Evolutionary conservation across 331 rosid genomes (phyloP), one percentile per base, ranked within the genome.

Genomic region (Acacia concinna): DNA sequence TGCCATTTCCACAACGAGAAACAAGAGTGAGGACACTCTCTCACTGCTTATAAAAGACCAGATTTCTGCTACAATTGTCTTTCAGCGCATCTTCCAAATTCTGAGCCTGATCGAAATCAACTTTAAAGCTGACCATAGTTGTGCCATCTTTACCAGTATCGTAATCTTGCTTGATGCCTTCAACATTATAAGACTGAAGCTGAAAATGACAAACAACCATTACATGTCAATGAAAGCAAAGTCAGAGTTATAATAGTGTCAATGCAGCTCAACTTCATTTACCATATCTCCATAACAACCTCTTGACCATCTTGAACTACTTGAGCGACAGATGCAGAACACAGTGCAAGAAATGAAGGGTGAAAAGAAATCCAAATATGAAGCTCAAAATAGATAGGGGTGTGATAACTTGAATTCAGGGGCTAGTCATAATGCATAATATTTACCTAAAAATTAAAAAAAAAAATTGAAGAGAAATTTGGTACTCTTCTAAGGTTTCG

Each of bases 71-170:
- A 81, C 94, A 91, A 78, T 91, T 82, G 80, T 87, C 70, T 90
- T 90, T 94, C 75, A 94, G 71, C 32, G 94, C 90, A 73, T 89
- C 98, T 88, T 94, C 97, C 89, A 91, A 83, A 79, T 89, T 92
- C 82, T 89, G 96, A 57, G 80, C 97, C 78, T 78, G 54, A 83
- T 92, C 97, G 83, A 89, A 92, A 84, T 91, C 98, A 78, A 90
- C 98, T 88, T 79, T 86, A 77, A 92, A 94, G 41, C 87, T 88
- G 68, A 94, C 91, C 98, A 92, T 87, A 52, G 92, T 82, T 76
- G 81, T 85, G 74, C 87, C 89, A 77, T 88, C 97, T 81, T 94
- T 94, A 68, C 97, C 97, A 1, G 94, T 92, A 72, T 94, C 97
- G 41, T 94, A 92, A 79, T 94, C 98, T 79, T 92, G 96, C 75